Evolutionary conservation across 331 rosid species (phyloP).

Genomic region (Acacia pycnantha): DNA sequence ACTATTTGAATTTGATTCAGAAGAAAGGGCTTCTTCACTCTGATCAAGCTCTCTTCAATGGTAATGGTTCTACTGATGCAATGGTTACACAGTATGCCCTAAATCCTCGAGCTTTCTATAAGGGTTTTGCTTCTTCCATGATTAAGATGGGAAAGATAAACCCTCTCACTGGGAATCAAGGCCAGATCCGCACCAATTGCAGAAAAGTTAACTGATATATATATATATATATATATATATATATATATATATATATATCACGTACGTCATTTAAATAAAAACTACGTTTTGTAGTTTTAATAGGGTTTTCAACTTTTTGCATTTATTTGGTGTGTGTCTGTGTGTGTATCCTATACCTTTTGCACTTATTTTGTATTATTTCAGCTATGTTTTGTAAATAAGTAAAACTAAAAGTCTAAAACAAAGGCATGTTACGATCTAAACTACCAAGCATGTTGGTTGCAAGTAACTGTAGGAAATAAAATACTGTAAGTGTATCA

Average conservation of each 20-base stretch:
- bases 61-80: slow-evolving; percentile 32
- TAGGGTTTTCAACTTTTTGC: background rate
- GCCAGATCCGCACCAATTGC: slow-evolving; percentile 54
- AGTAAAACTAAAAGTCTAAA: too few relatives aligned
- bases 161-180: slow-evolving; percentile 47
- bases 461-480: too few relatives aligned
- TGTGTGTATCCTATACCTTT: too few relatives aligned
- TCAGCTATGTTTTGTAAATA: too few relatives aligned
- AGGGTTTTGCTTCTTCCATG: slow-evolving; percentile 46
- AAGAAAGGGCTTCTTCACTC: slow-evolving; percentile 54
- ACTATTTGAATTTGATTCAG: slow-evolving; percentile 27
- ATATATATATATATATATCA: background rate
- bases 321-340: background rate
- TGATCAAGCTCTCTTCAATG: slow-evolving; percentile 50
- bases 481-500: too few relatives aligned
- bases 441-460: too few relatives aligned
- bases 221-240: too few relatives aligned
- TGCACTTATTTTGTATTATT: too few relatives aligned
- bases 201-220: slow-evolving; percentile 36
- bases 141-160: slow-evolving; percentile 62
- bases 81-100: slow-evolving; percentile 37
- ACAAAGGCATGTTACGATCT: too few relatives aligned
- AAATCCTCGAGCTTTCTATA: slow-evolving; percentile 4
- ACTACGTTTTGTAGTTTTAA: background rate
- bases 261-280: background rate